These are phyloP conservation scores for Saturnispora mendoncae DNA, from an alignment of 805 yeast species.

Conservation along the genomic window DNA sequence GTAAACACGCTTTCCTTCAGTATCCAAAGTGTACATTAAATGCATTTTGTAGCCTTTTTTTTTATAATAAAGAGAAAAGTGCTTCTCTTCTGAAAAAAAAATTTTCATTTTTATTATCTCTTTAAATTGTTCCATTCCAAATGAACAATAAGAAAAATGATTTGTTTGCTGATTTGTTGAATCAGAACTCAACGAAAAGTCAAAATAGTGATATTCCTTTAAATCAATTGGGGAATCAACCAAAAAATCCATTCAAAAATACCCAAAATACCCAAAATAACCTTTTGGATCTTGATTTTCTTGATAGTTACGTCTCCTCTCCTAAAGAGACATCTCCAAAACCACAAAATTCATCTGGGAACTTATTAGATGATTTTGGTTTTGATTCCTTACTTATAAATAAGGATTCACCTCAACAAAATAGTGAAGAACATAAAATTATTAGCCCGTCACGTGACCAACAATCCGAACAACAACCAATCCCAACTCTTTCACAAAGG, in stretches of 20 bases:
- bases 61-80: not conserved
- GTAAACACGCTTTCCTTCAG: slow-evolving; percentile 92
- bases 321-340: slow-evolving; percentile 2
- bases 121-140: no score
- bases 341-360: not conserved
- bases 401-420: not conserved
- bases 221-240: no score
- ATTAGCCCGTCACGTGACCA: no score
- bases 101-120: no score
- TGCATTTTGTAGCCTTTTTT: slow-evolving; percentile 50
- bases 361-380: slow-evolving; percentile 10
- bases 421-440: not conserved
- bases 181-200: not conserved
- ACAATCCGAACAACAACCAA: not conserved
- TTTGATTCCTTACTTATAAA: not conserved
- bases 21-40: slow-evolving; percentile 95
- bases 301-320: slow-evolving; percentile 12
- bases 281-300: slow-evolving; percentile 29
- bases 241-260: not conserved
- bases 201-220: not conserved
- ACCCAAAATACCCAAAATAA: not conserved
- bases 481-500: slow-evolving; percentile 10
- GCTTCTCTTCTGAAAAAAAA: slow-evolving; percentile 1
- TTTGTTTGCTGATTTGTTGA: slow-evolving; percentile 36
- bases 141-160: no score